Evolutionary conservation across 306 rosid genomes (phyloP), one percentile per base, ranked within the genome.

Genomic region (Vicia faba): DNA sequence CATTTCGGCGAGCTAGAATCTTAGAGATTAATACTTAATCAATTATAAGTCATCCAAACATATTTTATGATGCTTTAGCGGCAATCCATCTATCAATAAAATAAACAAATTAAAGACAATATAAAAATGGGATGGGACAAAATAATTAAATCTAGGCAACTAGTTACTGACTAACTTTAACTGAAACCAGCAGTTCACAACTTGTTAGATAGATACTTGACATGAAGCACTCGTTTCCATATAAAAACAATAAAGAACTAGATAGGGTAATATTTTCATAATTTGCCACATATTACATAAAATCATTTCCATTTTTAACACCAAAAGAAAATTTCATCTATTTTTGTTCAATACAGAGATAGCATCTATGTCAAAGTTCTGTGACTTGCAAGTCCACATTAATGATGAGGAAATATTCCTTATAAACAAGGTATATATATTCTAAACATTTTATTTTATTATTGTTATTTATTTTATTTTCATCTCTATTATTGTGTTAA

Each of bases 371-470:
- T 49, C 70, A 15, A 38, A 71, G 11, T 66, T 78, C 12, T 74
- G 75, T 76, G 79, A 75, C 84, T 60, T 88, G 81, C 84, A 82
- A 76, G 53, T 88, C 59, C 69, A 28, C 80, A 74, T 86, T 12
- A 82, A 88, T 74, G 83, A 84, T n/a, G 80, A 78, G 31, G 84
- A 85, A 15, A 82, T 63, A 51, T 85, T 88, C 79, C 57, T 82
- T 65, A 54, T 86, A 73, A 78, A 78, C 18, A 74, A 86, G 89
- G 91, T 85, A 53, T 7, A 33, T 11, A 53, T 11, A 85, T 15
- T 35, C 5, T 12, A 5, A 5, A 20, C 3, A 49, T 18, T 38
- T 68, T 53, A 49, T 18, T 38, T 68, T 53, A 23, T 5, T 33
- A 31, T 14, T 56, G 3, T 39, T 29, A 2, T 35, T 36, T 56